phyloP scores from a whole-genome alignment of 2,329 filamentous ascomycete genomes.

The Phyllosticta citriasiana region DNA sequence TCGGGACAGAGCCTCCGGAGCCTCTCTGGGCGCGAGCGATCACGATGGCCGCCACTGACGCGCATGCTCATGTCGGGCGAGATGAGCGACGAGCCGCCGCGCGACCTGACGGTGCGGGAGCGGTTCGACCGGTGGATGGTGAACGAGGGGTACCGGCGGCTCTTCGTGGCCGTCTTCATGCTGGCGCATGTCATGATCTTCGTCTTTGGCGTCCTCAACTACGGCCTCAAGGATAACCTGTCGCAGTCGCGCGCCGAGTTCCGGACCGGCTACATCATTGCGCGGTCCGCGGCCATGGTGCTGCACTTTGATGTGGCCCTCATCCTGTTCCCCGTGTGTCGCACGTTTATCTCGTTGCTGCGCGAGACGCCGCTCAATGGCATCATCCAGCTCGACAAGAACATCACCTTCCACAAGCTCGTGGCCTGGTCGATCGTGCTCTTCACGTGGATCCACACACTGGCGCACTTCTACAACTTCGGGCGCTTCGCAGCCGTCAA shows the following conservation, averaged over 20 bases:
- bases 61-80: conserved; percentile 75
- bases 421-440: conserved; percentile 83
- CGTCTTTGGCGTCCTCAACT: conserved; percentile 70
- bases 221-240: conserved; percentile 51
- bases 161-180: conserved; percentile 72
- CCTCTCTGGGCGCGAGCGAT: conserved; percentile 48
- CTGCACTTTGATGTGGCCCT: conserved; percentile 75
- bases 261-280: conserved; percentile 66
- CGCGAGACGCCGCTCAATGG: conserved; percentile 75
- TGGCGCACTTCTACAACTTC: conserved; percentile 82
- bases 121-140: conserved; percentile 82
- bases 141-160: conserved; percentile 72
- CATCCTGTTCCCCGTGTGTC: conserved; percentile 71
- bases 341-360: conserved; percentile 71
- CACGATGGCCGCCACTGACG: conserved; percentile 73
- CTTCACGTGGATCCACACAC: conserved; percentile 77
- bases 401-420: conserved; percentile 78
- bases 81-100: conserved; percentile 65
- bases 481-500: conserved; percentile 66
- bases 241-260: conserved; percentile 51
- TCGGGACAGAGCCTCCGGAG: conserved; percentile 13
- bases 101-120: conserved; percentile 57
- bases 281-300: conserved; percentile 63
- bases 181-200: conserved; percentile 67
- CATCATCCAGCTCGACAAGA: conserved; percentile 82